A percentile compares a stretch with the other conserved stretches of the same genome.
phyloP scores from a whole-genome alignment of 148 eudicot genomes.

The Heliamphora exappendiculata region DNA sequence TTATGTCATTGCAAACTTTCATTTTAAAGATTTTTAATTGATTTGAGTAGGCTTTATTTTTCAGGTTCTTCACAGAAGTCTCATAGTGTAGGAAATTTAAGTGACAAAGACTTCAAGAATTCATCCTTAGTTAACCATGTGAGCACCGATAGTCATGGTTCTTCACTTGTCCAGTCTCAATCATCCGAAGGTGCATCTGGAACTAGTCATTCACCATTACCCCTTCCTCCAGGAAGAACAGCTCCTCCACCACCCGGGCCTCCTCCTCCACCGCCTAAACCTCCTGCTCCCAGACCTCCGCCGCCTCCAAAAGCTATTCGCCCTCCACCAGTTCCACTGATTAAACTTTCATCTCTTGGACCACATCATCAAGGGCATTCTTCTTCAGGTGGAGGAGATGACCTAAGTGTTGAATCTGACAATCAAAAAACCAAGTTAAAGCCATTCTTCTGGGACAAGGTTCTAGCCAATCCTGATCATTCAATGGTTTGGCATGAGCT shows the following conservation, averaged over 20 bases:
- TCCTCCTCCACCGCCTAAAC: slow-evolving; percentile 48
- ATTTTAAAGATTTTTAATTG: background rate
- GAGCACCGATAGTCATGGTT: background rate
- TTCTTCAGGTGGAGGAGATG: slow-evolving; percentile 28
- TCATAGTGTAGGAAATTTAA: slow-evolving; percentile 14
- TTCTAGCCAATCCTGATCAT: slow-evolving; percentile 43
- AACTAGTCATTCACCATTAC: slow-evolving; percentile 16
- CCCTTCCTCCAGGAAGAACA: slow-evolving; percentile 31
- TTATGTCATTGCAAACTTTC: background rate
- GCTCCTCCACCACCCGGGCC: slow-evolving; percentile 37
- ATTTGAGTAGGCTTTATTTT: slow-evolving; percentile 1
- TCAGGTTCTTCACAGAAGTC: slow-evolving; percentile 39
- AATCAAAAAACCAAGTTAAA: slow-evolving; percentile 43
- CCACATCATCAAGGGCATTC: slow-evolving; percentile 28
- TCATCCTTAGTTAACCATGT: slow-evolving; percentile 10
- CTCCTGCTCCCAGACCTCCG: slow-evolving; percentile 53
- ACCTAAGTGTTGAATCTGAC: slow-evolving; percentile 24
- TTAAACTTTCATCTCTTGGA: slow-evolving; percentile 32
- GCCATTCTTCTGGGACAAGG: slow-evolving; percentile 68
- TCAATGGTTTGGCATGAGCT: slow-evolving; percentile 69
- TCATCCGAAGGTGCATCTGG: slow-evolving; percentile 19
- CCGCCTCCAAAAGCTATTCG: slow-evolving; percentile 47
- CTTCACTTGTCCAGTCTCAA: slow-evolving; percentile 4
- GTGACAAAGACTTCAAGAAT: slow-evolving; percentile 19
- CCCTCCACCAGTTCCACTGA: slow-evolving; percentile 70